These are phyloP conservation scores for Podaxis sp. DNA, from an alignment of 768 basidiomycete species.

Conservation along the genomic window DNA sequence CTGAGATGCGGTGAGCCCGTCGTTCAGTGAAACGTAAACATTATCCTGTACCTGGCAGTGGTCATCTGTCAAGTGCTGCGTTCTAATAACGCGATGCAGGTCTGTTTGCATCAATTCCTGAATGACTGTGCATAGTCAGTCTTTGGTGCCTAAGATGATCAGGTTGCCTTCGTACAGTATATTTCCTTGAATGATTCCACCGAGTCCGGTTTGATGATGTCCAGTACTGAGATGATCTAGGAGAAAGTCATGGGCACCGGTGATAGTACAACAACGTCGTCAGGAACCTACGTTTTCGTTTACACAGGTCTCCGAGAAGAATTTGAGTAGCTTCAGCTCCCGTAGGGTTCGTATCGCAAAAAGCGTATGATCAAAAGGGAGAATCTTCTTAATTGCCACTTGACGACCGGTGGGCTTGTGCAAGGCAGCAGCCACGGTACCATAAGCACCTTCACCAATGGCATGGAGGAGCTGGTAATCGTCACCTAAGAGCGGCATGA, in stretches of 20 bases:
- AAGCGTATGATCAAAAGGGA: conserved; percentile 91
- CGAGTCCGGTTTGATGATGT: conserved; percentile 79
- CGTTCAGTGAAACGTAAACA: conserved; percentile 33
- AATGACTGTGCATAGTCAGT: conserved; percentile 43
- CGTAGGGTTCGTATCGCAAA: conserved; percentile 87
- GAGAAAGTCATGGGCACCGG: conserved; percentile 6
- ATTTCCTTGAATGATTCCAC: conserved; percentile 82
- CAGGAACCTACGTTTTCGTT: conserved; percentile 65
- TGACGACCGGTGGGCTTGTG: conserved; percentile 78
- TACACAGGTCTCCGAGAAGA: conserved; percentile 74
- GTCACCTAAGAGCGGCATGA: conserved; percentile 40
- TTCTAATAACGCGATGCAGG: conserved; percentile 86
- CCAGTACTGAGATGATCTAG: conserved; percentile 89
- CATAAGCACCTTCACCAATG: conserved; percentile 86
- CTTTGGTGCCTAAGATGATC: neutral
- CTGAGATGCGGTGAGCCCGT: conserved; percentile 28
- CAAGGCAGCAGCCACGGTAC: conserved; percentile 83
- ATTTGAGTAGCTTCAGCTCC: conserved; percentile 86
- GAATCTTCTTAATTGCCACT: conserved; percentile 95
- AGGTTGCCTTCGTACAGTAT: conserved; percentile 48
- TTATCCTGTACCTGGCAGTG: conserved; percentile 62
- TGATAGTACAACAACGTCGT: neutral
- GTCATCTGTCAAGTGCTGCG: conserved; percentile 87
- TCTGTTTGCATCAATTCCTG: conserved; percentile 92
- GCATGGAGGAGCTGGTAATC: conserved; percentile 71